A percentile compares a stretch with the other conserved stretches of the same genome.
phyloP scores from a whole-genome alignment of 352 stramenopile species.

The Phytophthora quininea region DNA sequence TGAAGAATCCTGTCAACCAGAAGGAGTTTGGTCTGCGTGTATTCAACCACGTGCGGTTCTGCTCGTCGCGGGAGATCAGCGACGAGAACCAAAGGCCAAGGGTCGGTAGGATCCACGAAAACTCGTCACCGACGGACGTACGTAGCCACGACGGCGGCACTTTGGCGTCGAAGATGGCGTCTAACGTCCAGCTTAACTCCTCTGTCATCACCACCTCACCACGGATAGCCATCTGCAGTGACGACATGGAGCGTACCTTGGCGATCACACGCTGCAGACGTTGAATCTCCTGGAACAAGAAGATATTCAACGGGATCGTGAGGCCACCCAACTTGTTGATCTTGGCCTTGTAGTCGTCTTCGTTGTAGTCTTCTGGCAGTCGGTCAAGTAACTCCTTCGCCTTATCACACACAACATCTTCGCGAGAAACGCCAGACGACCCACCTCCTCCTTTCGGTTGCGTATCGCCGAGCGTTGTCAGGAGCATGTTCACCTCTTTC shows the following conservation, averaged over 20 bases:
- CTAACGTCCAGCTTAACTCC: conserved; percentile 94
- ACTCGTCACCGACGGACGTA: conserved; percentile 97
- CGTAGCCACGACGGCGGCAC: conserved; percentile 96
- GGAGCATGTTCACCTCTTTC: conserved; percentile 95
- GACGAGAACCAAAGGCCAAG: conserved; percentile 98
- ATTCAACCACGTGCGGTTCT: conserved; percentile 97
- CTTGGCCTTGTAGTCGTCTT: conserved; percentile 98
- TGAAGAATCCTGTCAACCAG: conserved; percentile 99
- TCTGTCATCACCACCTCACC: conserved; percentile 98
- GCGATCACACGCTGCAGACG: conserved; percentile 95
- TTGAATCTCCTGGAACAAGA: conserved; percentile 99
- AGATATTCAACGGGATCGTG: conserved; percentile 97
- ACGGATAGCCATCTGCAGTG: conserved; percentile 97
- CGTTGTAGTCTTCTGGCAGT: conserved; percentile 96
- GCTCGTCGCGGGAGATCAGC: conserved; percentile 94
- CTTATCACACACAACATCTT: conserved; percentile 97
- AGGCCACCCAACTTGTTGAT: conserved; percentile 97
- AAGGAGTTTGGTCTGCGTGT: conserved; percentile 94
- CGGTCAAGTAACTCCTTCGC: conserved; percentile 93
- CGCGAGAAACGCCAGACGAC: conserved; percentile 88
- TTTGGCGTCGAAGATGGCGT: conserved; percentile 96
- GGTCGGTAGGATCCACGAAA: conserved; percentile 96
- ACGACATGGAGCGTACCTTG: conserved; percentile 95
- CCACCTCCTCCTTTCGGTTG: conserved; percentile 95
- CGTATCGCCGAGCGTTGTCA: conserved; percentile 95